Conservation (phyloP, 2,329 filamentous ascomycete species). For the Cladosporium sp. region DNA sequence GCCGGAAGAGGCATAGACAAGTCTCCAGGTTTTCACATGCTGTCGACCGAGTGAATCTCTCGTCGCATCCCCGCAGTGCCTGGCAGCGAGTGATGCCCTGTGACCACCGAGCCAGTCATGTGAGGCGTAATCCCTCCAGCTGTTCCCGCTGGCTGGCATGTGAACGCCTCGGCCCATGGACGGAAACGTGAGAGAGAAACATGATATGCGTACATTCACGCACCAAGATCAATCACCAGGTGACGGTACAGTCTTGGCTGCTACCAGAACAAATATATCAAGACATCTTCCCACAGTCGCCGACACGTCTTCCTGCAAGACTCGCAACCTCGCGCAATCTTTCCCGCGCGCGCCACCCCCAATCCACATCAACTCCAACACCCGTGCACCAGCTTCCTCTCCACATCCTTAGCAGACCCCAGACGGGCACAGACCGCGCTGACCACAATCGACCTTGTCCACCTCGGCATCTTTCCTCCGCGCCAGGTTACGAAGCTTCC, state of each 20-base stretch:
- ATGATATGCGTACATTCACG: background rate
- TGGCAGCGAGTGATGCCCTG: background rate
- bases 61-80: conserved; percentile 1
- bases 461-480: conserved; percentile 12
- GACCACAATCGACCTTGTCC: conserved; percentile 4
- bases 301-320: background rate
- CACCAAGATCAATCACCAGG: conserved; percentile 3
- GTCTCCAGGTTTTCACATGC: conserved; percentile 11
- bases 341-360: background rate
- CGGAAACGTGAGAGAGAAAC: background rate
- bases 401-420: conserved; percentile 4
- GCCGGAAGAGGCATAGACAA: conserved; percentile 6
- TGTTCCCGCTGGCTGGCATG: conserved; percentile 7
- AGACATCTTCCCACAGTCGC: background rate
- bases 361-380: no score
- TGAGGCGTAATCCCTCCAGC: conserved; percentile 7
- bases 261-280: background rate
- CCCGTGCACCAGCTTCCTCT: background rate
- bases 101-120: conserved; percentile 9
- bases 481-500: conserved; percentile 8
- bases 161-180: conserved; percentile 7
- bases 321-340: background rate
- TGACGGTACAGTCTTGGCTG: background rate
- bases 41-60: background rate
- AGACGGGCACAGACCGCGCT: background rate